phyloP scores from a whole-genome alignment of 148 eudicot genomes.

The Beta vulgaris region DNA sequence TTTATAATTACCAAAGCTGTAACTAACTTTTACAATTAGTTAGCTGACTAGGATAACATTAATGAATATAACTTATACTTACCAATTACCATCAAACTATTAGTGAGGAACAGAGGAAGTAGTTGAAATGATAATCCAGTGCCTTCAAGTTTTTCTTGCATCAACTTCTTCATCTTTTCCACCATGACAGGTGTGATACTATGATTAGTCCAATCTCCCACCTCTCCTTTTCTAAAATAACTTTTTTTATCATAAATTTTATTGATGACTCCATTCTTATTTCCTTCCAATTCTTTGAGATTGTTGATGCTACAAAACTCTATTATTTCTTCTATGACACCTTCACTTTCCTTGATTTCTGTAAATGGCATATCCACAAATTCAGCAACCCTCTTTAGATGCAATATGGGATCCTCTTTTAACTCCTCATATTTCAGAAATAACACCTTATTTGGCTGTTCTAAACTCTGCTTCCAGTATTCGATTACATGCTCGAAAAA shows the following conservation, averaged over 20 bases:
- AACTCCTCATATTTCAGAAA: not conserved
- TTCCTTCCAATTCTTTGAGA: not conserved
- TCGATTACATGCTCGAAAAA: not conserved
- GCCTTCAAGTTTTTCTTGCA: not conserved
- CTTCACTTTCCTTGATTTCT: not conserved
- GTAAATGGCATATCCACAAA: conserved; percentile 9
- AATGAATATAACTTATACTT: too few species aligned
- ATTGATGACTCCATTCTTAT: conserved; percentile 2
- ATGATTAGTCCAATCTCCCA: not conserved
- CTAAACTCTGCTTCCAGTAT: not conserved
- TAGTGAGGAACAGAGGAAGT: not conserved
- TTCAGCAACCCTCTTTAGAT: not conserved
- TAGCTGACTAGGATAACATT: too few species aligned
- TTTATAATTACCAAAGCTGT: too few species aligned
- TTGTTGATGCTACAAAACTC: not conserved
- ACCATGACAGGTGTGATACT: not conserved
- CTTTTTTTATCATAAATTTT: not conserved
- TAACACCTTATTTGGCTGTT: not conserved
- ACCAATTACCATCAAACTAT: too few species aligned
- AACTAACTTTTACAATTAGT: too few species aligned
- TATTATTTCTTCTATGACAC: not conserved
- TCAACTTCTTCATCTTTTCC: not conserved
- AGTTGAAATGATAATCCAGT: conserved; percentile 2
- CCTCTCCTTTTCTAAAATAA: conserved; percentile 5
- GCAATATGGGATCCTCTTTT: not conserved